Evolutionary conservation across 2,329 filamentous ascomycete species (phyloP), one percentile per base, ranked within the genome.

Genomic region (Colletotrichum sp.): DNA sequence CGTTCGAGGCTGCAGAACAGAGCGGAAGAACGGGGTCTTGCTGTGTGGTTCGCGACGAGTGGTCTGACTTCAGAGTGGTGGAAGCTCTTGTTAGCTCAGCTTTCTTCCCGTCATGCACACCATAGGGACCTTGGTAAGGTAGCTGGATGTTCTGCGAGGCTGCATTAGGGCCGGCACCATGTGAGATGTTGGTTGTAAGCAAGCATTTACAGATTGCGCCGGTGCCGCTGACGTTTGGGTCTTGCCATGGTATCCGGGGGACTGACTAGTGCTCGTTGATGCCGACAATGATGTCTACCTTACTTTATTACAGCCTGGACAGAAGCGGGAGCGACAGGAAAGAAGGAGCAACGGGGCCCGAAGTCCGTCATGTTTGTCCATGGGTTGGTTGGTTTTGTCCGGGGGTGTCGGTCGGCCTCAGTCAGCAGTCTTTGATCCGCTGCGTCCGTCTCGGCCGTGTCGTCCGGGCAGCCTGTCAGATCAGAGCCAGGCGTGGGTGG

Each of bases 401-500:
- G 55, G 52, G 18, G 28, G 52, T 24, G 26, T 59, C 65, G 65
- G 32, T 59, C 39, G 69, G 69, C 21, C 44, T 55, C 73, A 73
- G 70, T 73, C 70, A 73, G 63, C 70, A 21, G 44, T 28, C 30
- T 18, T 36, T 24, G 15, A 21, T 71, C 59, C 44, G 71, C n/a
- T 64, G 67, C 24, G 71, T 60, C 69, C 72, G 69, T 75, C 26
- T 75, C 62, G 62, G 52, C 69, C 62, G 55, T 67, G 62, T 72
- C 55, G 69, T 75, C 69, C 69, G 72, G 69, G 28, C 72, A 72
- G 52, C 49, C 72, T 60, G 36, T 49, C 49, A 65, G 36, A 39
- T 39, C 36, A 39, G 8, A 18, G n/a, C n/a, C 24, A 59, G 30
- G 13, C 30, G 60, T 13, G 8, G 9, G n/a, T 24, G 21, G 34